Percentiles rank a stretch among this genome's conserved stretches.
phyloP scores from a whole-genome alignment of 768 basidiomycete genomes.

The Boletus rubroflammeus region DNA sequence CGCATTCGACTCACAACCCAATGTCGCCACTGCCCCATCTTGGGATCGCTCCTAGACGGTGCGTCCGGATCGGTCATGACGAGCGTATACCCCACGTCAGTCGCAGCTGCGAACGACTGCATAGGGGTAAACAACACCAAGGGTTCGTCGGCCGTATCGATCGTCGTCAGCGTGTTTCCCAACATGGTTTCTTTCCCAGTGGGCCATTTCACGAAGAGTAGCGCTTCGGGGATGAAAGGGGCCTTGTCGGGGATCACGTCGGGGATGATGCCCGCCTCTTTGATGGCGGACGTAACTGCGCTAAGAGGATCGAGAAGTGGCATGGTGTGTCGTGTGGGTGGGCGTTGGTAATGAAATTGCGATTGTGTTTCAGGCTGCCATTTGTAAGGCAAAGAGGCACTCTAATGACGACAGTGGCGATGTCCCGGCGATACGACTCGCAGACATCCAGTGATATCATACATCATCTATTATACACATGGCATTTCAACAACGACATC shows the following conservation, averaged over 20 bases:
- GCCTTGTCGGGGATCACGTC: constrained; percentile 28
- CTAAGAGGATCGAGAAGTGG: constrained; percentile 27
- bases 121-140: constrained; percentile 44
- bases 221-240: constrained; percentile 26
- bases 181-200: constrained; percentile 32
- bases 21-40: constrained; percentile 51
- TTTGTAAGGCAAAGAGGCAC: constrained; percentile 1
- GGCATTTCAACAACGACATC: background rate
- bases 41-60: constrained; percentile 47
- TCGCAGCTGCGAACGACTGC: constrained; percentile 30
- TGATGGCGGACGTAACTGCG: constrained; percentile 14
- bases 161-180: constrained; percentile 35
- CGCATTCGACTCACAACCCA: constrained; percentile 44
- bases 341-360: background rate
- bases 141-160: constrained; percentile 49
- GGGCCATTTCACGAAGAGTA: constrained; percentile 30
- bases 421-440: background rate
- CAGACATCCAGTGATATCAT: background rate
- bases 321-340: constrained; percentile 8
- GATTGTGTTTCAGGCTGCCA: background rate
- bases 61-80: constrained; percentile 61
- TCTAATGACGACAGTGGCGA: constrained; percentile 13
- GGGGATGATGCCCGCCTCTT: constrained; percentile 25
- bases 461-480: background rate
- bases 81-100: constrained; percentile 45